phyloP scores from a whole-genome alignment of 2,329 filamentous ascomycete species.

The Hymenoscyphus fructigenus region DNA sequence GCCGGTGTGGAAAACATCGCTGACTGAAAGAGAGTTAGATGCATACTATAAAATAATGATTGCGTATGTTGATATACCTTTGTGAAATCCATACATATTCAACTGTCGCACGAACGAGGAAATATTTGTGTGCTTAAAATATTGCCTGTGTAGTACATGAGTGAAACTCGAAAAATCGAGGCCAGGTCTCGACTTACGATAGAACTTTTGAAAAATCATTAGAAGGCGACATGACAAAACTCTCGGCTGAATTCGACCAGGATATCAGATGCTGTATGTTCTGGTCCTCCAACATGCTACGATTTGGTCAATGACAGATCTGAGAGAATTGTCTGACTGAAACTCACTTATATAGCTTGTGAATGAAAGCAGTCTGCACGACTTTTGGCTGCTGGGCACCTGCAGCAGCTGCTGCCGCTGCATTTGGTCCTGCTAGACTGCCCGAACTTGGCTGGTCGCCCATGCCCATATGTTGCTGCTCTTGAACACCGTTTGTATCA shows the following conservation, averaged over 20 bases:
- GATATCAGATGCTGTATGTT: constrained; percentile 94
- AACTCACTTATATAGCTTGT: constrained; percentile 95
- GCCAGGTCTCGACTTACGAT: constrained; percentile 64
- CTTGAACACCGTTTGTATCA: constrained; percentile 36
- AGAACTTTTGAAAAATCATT: constrained; percentile 97
- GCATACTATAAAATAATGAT: constrained; percentile 19
- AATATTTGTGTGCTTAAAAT: constrained; percentile 99
- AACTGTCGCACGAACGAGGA: constrained; percentile 97
- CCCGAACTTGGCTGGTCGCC: constrained; percentile 40
- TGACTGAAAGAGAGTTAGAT: constrained; percentile 59
- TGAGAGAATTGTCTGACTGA: not conserved
- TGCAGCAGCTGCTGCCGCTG: constrained; percentile 56
- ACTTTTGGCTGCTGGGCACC: constrained; percentile 93
- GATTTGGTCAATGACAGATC: constrained; percentile 20
- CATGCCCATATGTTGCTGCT: constrained; percentile 29
- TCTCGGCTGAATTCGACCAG: constrained; percentile 91
- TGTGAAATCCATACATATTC: constrained; percentile 99
- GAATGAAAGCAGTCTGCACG: constrained; percentile 97
- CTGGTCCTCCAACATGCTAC: constrained; percentile 93
- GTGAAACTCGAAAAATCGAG: constrained; percentile 18
- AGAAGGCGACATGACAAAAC: constrained; percentile 98
- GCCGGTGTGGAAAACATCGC: constrained; percentile 95
- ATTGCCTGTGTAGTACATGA: constrained; percentile 63
- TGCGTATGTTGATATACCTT: constrained; percentile 61
- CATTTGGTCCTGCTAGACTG: constrained; percentile 35